Evolutionary conservation across 2,329 filamentous ascomycete species (phyloP), one percentile per base, ranked within the genome.

Genomic region (Colletotrichum acutatum): DNA sequence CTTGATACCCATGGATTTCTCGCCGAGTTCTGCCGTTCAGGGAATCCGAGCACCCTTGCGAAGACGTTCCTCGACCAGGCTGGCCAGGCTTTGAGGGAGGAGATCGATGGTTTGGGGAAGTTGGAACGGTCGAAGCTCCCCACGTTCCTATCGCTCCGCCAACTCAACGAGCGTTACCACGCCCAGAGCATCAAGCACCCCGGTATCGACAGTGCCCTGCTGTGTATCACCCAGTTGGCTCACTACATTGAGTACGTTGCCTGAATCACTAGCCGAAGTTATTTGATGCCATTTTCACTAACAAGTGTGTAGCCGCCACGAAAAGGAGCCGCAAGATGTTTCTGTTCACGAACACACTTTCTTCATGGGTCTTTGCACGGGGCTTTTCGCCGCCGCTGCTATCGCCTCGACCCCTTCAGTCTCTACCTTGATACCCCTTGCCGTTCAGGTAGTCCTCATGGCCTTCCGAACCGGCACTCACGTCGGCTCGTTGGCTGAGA

Each of bases 361-460:
- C 78, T 84, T 91, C 28, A 86, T 93, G 32, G 92, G 91, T 71
- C 86, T 94, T 56, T 93, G 92, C 84, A 92, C 91, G 53, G 92
- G 92, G 64, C 85, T 92, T 26, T 89, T 94, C 76, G 91, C 92
- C n/a, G 92, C 90, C n/a, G 85, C 89, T 14, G 92, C 91, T 19
- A 88, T 93, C 69, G 89, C 91, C 14, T 90, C 89, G 26, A 88
- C 91, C 37, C 88, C 88, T 72, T 91, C 90, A 6, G 83, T 93
- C 60, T 89, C 88, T 22, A 86, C 90, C 59, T 83, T 94, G 46
- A 84, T 93, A 26, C 88, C 88, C 7, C 84, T 93, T 63, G 91
- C 88, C 64, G 86, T 92, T 19, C 89, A 93, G 79, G 86, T 89
- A 30, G 90, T 92, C 28, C 85, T 92, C 75, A 86, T 93, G 78